phyloP scores from a whole-genome alignment of 345 rosid genomes.

The Kandelia obovata region DNA sequence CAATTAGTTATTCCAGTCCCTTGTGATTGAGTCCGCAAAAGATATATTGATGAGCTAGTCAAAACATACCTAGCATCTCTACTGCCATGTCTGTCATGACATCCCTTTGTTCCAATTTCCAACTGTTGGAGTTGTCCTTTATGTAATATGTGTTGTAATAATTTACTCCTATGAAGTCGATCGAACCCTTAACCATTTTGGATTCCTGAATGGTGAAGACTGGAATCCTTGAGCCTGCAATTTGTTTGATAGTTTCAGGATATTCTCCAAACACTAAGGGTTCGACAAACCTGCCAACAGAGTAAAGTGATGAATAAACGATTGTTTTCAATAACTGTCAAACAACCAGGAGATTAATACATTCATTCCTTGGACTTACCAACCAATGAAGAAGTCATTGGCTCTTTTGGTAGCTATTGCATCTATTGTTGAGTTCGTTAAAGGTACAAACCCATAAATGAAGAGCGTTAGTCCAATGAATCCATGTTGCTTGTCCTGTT shows the following conservation, averaged over 20 bases:
- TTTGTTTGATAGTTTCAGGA: conserved; percentile 58
- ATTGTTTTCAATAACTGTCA: not conserved
- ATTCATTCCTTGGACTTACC: conserved; percentile 29
- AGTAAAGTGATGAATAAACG: not conserved
- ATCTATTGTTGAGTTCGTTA: conserved; percentile 37
- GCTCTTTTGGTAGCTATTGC: conserved; percentile 35
- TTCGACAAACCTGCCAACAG: conserved; percentile 48
- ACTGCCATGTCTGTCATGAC: conserved; percentile 36
- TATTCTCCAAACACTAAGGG: conserved; percentile 75
- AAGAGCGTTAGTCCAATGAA: conserved; percentile 34
- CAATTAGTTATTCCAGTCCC: not conserved
- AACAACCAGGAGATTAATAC: not conserved
- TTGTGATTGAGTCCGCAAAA: not conserved
- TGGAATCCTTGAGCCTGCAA: conserved; percentile 61
- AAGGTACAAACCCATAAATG: conserved; percentile 24
- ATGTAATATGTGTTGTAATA: conserved; percentile 31
- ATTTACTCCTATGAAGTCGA: conserved; percentile 56
- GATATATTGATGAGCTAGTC: not conserved
- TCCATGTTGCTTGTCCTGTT: conserved; percentile 42
- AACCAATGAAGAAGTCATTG: conserved; percentile 35
- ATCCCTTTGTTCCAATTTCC: conserved; percentile 30
- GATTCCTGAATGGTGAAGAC: conserved; percentile 53
- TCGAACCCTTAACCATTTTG: conserved; percentile 53
- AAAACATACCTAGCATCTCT: conserved; percentile 24
- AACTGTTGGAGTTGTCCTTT: conserved; percentile 28